Evolutionary conservation across 306 rosid species (phyloP).

Genomic region (Cucurbita moschata): DNA sequence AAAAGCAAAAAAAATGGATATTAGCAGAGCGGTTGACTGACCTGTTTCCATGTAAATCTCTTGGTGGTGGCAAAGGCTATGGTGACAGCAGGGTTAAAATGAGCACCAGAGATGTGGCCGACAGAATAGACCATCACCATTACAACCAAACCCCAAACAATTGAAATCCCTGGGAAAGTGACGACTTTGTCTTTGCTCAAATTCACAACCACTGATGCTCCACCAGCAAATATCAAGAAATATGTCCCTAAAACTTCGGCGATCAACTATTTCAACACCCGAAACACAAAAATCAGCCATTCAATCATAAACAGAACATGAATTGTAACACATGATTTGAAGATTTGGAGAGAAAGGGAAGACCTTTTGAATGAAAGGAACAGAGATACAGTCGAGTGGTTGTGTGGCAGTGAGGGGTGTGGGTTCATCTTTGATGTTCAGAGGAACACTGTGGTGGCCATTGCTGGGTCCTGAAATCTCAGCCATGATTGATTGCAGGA

Average conservation of each 20-base stretch:
- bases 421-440: conserved; percentile 24
- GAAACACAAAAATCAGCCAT: background rate
- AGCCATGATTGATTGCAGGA: conserved; percentile 29
- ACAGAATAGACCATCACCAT: conserved; percentile 51
- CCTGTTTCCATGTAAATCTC: conserved; percentile 60
- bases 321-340: too few relatives aligned
- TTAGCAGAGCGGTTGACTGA: conserved; percentile 7
- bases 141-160: conserved; percentile 61
- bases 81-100: conserved; percentile 84
- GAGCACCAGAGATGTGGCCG: conserved; percentile 86
- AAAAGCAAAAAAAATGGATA: background rate
- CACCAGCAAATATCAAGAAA: conserved; percentile 66
- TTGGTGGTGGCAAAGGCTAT: conserved; percentile 53
- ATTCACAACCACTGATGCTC: conserved; percentile 61
- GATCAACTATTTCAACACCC: conserved; percentile 30
- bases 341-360: background rate
- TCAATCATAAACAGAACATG: background rate
- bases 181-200: conserved; percentile 15
- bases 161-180: conserved; percentile 51
- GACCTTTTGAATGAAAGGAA: conserved; percentile 69
- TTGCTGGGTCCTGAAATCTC: conserved; percentile 15
- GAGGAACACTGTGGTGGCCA: conserved; percentile 20
- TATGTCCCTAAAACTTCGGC: conserved; percentile 72
- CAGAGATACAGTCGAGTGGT: conserved; percentile 7
- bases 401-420: background rate